phyloP scores from a whole-genome alignment of 2,329 filamentous ascomycete genomes.

The Colletotrichum neosansevieriae region DNA sequence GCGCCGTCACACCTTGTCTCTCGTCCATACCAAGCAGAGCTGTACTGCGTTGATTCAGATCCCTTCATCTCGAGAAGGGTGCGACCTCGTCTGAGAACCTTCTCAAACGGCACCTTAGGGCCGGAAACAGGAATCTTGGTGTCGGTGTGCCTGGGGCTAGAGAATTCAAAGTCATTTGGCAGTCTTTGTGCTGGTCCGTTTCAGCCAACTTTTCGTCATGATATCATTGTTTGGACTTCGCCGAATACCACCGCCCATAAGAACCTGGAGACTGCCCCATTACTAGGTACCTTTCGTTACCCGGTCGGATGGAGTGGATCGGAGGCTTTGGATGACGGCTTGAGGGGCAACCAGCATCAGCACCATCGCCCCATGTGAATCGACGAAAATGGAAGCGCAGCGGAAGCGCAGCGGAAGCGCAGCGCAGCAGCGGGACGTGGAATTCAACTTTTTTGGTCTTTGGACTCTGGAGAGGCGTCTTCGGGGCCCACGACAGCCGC shows the following conservation, averaged over 20 bases:
- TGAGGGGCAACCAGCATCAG: not conserved
- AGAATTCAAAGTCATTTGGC: conserved; percentile 13
- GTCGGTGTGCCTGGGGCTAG: not conserved
- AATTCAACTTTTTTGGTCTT: not conserved
- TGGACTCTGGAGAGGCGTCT: not conserved
- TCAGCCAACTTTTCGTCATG: conserved; percentile 26
- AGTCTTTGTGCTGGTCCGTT: conserved; percentile 12
- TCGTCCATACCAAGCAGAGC: conserved; percentile 31
- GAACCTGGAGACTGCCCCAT: conserved; percentile 1
- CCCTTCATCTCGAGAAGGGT: conserved; percentile 25
- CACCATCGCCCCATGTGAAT: not conserved
- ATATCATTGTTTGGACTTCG: conserved; percentile 22
- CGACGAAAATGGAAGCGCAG: conserved; percentile 21
- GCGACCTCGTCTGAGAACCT: conserved; percentile 5
- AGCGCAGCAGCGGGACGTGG: too few species aligned
- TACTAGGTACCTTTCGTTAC: conserved; percentile 6
- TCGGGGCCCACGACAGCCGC: conserved; percentile 26
- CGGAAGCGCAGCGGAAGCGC: conserved; percentile 28
- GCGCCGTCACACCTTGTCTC: conserved; percentile 29
- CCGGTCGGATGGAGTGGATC: conserved; percentile 11
- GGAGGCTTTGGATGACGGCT: conserved; percentile 7
- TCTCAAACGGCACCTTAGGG: conserved; percentile 3
- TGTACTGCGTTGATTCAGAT: conserved; percentile 20
- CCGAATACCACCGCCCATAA: conserved; percentile 11
- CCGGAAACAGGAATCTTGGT: conserved; percentile 21